Conservation (phyloP, 2,329 filamentous ascomycete genomes). For the Myotisia sp. region DNA sequence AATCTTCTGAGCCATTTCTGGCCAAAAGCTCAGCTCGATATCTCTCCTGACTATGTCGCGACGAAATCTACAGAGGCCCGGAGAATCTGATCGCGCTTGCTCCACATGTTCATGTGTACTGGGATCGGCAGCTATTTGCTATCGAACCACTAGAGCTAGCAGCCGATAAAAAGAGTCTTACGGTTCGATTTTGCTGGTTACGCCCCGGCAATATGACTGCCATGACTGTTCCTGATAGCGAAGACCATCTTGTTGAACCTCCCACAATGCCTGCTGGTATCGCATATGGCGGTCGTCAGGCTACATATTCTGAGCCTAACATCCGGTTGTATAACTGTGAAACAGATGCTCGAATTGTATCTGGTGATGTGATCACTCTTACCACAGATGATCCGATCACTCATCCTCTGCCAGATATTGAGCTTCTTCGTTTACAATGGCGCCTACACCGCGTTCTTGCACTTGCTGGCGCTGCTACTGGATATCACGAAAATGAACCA, state of each 20-base stretch:
- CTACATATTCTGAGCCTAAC: background rate
- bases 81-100: conserved; percentile 2
- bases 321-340: conserved; percentile 1
- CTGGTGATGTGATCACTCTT: conserved; percentile 5
- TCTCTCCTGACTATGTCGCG: background rate
- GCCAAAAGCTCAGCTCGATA: background rate
- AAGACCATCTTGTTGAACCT: background rate
- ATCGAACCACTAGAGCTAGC: conserved; percentile 1
- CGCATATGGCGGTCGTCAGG: background rate
- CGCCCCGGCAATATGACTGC: background rate
- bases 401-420: conserved; percentile 2
- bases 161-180: conserved; percentile 1
- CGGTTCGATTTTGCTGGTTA: conserved; percentile 3
- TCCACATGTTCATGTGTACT: conserved; percentile 3
- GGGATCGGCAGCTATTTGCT: conserved; percentile 4
- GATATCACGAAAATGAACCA: too few species aligned
- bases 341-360: background rate
- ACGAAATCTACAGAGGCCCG: background rate
- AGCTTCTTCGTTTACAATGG: conserved; percentile 5
- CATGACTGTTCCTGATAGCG: background rate
- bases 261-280: background rate
- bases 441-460: conserved; percentile 2
- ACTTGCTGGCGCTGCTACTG: conserved; percentile 1
- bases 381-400: conserved; percentile 2
- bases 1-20: background rate